Conservation (phyloP, 202 grass and related monocot genomes). For the Saccharum hybrid region DNA sequence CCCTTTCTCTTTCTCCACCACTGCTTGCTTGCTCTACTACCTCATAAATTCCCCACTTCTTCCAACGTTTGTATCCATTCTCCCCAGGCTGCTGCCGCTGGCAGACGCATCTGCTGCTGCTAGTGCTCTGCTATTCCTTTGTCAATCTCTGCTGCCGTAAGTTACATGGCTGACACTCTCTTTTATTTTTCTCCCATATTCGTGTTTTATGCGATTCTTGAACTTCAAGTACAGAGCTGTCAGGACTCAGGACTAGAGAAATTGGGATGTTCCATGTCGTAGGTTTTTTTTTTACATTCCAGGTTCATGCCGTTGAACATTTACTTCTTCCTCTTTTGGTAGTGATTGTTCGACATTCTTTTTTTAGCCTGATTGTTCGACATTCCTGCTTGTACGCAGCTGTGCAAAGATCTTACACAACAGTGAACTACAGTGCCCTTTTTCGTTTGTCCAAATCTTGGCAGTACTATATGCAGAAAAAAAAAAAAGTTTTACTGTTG, state of each 20-base stretch:
- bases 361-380: too few relatives aligned
- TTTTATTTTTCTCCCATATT: background rate
- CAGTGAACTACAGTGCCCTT: background rate
- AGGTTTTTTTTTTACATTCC: background rate
- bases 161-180: slow-evolving; percentile 9
- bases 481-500: background rate
- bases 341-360: background rate
- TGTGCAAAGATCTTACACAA: slow-evolving; percentile 4
- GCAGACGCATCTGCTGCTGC: slow-evolving; percentile 3
- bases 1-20: slow-evolving; percentile 6
- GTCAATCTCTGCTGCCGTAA: slow-evolving; percentile 40
- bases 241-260: background rate
- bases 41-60: slow-evolving; percentile 26
- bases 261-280: background rate
- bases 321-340: slow-evolving; percentile 12
- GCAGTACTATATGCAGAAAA: background rate
- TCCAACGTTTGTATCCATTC: background rate
- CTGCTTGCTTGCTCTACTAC: slow-evolving; percentile 28
- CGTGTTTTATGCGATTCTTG: background rate
- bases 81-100: slow-evolving; percentile 1
- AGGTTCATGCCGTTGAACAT: background rate
- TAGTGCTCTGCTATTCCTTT: slow-evolving; percentile 17
- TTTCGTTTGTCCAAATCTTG: background rate
- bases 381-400: background rate
- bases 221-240: slow-evolving; percentile 22